Base-by-base conservation (phyloP, 208 protist species). In the Trypanosoma mega region DNA sequence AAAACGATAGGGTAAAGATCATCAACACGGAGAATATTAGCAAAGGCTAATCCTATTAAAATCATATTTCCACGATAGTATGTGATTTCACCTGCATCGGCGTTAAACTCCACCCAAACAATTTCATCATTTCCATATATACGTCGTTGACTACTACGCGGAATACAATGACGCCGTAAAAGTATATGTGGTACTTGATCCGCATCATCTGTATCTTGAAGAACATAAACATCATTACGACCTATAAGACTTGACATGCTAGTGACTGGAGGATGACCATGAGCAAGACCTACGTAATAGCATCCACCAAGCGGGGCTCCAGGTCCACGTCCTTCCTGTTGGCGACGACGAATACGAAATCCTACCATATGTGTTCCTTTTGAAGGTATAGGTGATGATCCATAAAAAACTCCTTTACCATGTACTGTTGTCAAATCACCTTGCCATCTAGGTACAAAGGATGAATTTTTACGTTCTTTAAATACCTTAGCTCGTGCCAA, bases 91-190 rank as follows among this genome's bases (percentile, higher is more conserved):
- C 90, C 87, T 20, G 74, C 50, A 51, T 93, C 90, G 0, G 87
- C 82, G 63, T 96, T 93, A n/a, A 89, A 77, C 69, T 96, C 84
- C 2, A 96, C 74, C 87, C 90, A 96, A 8, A 96, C 81, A 21
- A 80, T 53, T 62, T 96, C 87, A 57, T 92, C 79, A 52, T 90
- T 81, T 46, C 90, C 90, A 50, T 83, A 96, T 36, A 93, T 80
- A 36, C 87, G 84, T 1, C 87, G 73, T 36, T 86, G 71, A 27
- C 59, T 75, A 72, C 89, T 92, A 18, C 74, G 78, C 16, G 85
- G 85, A 54, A 93, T 92, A 64, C 71, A 75, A 47, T 90, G 74
- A 16, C 77, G 74, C 14, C 74, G 73, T 30, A 92, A 69, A 1
- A 92, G 68, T 23, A 93, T 74, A 45, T 92, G 85, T 23, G 65